Evolutionary conservation across 1,284 basidiomycete genomes (phyloP).

Genomic region (Apiotrichum gamsii): DNA sequence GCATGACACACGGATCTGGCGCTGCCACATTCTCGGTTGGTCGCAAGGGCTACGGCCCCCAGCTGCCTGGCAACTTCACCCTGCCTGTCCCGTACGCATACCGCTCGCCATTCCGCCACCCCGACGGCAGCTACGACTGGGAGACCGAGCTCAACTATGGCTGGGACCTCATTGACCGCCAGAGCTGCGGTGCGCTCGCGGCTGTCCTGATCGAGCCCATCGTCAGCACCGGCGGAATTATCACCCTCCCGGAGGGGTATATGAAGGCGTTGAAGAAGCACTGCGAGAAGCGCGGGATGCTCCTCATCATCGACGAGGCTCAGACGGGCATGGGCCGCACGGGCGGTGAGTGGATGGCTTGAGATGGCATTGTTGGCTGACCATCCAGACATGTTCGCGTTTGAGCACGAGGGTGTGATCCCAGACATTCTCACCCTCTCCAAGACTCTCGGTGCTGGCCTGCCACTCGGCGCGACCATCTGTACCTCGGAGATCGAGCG

Average conservation of each 20-base stretch:
- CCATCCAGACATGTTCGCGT: conserved; percentile 46
- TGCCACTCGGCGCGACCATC: conserved; percentile 77
- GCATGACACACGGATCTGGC: conserved; percentile 33
- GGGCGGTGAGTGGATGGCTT: conserved; percentile 56
- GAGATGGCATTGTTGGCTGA: background rate
- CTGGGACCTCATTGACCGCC: conserved; percentile 37
- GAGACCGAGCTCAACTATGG: conserved; percentile 36
- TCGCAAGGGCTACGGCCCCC: conserved; percentile 32
- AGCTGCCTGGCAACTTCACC: conserved; percentile 24
- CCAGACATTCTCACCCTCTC: conserved; percentile 82
- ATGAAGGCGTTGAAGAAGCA: conserved; percentile 27
- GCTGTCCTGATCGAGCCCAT: conserved; percentile 49
- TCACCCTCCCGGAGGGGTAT: conserved; percentile 31
- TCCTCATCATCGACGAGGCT: conserved; percentile 76
- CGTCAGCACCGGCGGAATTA: conserved; percentile 35
- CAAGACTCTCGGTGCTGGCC: conserved; percentile 90
- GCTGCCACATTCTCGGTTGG: conserved; percentile 35
- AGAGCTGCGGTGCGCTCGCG: conserved; percentile 27
- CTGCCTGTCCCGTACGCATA: conserved; percentile 28
- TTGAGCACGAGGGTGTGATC: conserved; percentile 68
- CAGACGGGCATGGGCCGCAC: conserved; percentile 81
- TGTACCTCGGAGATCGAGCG: conserved; percentile 58
- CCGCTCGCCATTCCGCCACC: conserved; percentile 29
- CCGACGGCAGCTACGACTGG: conserved; percentile 40
- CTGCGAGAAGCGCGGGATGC: conserved; percentile 34